Conservation (phyloP, 208 protist genomes). For the Crithidia fasciculata region DNA sequence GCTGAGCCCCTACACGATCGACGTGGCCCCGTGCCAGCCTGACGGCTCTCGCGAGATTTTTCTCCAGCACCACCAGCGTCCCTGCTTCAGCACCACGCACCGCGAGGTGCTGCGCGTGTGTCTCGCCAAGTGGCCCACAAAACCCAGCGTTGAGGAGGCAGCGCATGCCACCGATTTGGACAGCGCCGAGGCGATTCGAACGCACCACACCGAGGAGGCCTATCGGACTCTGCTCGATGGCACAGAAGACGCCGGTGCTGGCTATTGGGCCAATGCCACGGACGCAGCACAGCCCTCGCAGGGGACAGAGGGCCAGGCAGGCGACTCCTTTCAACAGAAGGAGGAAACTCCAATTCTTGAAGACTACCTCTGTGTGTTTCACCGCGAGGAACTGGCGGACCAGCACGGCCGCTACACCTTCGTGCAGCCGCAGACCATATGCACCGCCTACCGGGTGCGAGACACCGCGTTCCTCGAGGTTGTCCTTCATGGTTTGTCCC, state of each 20-base stretch:
- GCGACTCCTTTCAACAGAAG: too few relatives aligned
- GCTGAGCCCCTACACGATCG: slow-evolving; percentile 67
- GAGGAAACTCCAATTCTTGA: slow-evolving; percentile 7
- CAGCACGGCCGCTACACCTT: slow-evolving; percentile 57
- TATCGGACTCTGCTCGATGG: slow-evolving; percentile 20
- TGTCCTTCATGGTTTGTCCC: slow-evolving; percentile 58
- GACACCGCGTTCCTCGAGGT: slow-evolving; percentile 58
- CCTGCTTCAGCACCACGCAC: slow-evolving; percentile 63
- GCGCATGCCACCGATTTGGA: slow-evolving; percentile 7
- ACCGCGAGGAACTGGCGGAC: slow-evolving; percentile 74
- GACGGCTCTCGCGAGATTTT: slow-evolving; percentile 68
- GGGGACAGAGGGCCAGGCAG: too few relatives aligned
- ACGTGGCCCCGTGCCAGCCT: slow-evolving; percentile 47
- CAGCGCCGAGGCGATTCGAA: slow-evolving; percentile 18
- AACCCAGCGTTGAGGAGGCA: slow-evolving; percentile 6
- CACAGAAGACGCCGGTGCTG: not conserved
- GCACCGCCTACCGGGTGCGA: slow-evolving; percentile 59
- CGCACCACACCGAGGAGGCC: slow-evolving; percentile 21
- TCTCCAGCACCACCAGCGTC: slow-evolving; percentile 52
- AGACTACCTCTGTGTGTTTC: slow-evolving; percentile 83
- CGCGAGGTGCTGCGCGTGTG: slow-evolving; percentile 67
- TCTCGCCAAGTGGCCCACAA: slow-evolving; percentile 52
- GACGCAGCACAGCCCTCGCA: too few relatives aligned
- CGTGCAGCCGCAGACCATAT: slow-evolving; percentile 56
- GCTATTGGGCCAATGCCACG: not conserved